A percentile compares a stretch with the other conserved stretches of the same genome.
phyloP scores from a whole-genome alignment of 2,329 filamentous ascomycete species.

The Trichophyton benhamiae region DNA sequence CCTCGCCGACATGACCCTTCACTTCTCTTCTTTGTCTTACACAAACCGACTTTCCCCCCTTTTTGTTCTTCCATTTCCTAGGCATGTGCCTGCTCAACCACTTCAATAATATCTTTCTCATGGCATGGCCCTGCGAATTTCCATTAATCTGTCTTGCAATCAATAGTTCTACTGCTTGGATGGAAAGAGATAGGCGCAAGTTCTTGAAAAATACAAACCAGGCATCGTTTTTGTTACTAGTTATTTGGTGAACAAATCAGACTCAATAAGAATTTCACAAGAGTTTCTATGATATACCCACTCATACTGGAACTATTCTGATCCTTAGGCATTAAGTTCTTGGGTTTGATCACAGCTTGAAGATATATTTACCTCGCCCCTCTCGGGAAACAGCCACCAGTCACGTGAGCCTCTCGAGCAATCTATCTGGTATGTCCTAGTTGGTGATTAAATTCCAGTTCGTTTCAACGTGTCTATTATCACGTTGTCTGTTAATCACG shows the following conservation, averaged over 20 bases:
- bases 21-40: conserved; percentile 1
- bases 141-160: background rate
- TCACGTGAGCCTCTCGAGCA: too few relatives aligned
- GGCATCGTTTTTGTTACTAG: background rate
- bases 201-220: background rate
- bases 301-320: too few relatives aligned
- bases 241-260: background rate
- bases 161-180: background rate
- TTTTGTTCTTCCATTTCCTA: background rate
- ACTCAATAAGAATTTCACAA: background rate
- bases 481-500: background rate
- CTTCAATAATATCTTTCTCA: background rate
- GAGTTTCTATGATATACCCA: background rate
- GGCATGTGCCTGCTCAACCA: background rate
- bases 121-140: background rate
- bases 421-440: too few relatives aligned
- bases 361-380: too few relatives aligned
- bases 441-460: too few relatives aligned
- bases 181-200: conserved; percentile 3
- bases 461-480: too few relatives aligned
- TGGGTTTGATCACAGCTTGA: too few relatives aligned
- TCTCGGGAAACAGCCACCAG: too few relatives aligned
- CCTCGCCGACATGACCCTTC: background rate
- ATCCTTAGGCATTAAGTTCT: too few relatives aligned
- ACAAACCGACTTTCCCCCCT: background rate